A percentile compares a stretch with the other conserved stretches of the same genome.
Conservation (phyloP, 2,329 filamentous ascomycete genomes). For the Xylariaceae sp. region DNA sequence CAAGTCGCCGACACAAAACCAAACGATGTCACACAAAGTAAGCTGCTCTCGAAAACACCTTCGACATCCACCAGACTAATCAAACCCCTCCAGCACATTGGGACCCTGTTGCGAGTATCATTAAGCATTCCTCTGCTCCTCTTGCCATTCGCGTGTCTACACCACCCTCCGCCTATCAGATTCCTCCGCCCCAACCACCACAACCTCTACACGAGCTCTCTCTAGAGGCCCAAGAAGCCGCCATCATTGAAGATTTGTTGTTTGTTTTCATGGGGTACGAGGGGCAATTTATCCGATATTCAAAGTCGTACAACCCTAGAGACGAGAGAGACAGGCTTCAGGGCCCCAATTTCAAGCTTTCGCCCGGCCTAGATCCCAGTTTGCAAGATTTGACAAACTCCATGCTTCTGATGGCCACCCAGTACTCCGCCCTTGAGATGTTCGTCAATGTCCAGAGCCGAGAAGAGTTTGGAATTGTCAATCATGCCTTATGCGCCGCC, state of each 20-base stretch:
- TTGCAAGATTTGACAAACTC: conserved; percentile 80
- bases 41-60: background rate
- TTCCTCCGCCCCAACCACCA: conserved; percentile 66
- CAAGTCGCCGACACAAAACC: conserved; percentile 42
- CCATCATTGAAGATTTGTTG: conserved; percentile 82
- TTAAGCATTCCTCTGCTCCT: conserved; percentile 59
- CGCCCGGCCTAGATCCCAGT: conserved; percentile 84
- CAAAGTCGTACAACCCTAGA: conserved; percentile 73
- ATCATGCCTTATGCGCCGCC: conserved; percentile 92
- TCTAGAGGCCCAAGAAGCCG: conserved; percentile 78
- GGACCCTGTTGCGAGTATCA: conserved; percentile 74
- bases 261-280: conserved; percentile 98
- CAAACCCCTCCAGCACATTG: conserved; percentile 49
- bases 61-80: conserved; percentile 29
- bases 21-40: conserved; percentile 36
- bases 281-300: conserved; percentile 92
- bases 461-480: conserved; percentile 89
- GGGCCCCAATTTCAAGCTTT: conserved; percentile 75
- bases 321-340: conserved; percentile 83
- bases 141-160: conserved; percentile 48
- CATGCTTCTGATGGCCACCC: conserved; percentile 91
- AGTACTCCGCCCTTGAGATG: conserved; percentile 85
- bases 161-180: conserved; percentile 71
- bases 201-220: conserved; percentile 65
- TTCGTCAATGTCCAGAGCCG: conserved; percentile 94